Base-by-base conservation (phyloP, 805 yeast species). In the Yamadazyma sp. region DNA sequence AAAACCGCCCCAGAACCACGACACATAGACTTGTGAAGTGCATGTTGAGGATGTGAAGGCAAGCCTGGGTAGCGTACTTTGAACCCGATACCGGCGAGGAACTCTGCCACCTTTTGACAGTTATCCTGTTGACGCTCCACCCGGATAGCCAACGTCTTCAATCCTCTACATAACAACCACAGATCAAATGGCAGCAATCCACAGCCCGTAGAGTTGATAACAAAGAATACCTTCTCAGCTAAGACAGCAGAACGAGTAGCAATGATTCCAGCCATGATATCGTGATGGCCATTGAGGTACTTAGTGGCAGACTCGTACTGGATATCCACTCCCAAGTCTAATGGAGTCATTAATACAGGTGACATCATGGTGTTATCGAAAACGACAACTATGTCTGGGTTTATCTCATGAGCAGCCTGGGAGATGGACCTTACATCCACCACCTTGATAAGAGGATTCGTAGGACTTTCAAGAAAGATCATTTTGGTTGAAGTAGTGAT, bases 311-410 rank as follows among this genome's bases (percentile, higher is more conserved):
- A 81, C 59, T 90, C 98, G 59, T 90, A 91, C 40, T 86, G 95
- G 40, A 90, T 85, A 57, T 90, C 97, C 25, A 81, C 91, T 6
- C 93, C 95, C 48, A 84, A 75, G 49, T 85, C 87, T 47, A 90
- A 70, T 4, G 98, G 97, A 16, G 82, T 73, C 80, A 86, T 80
- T 53, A 82, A 71, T 44, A 90, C 62, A 9, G 97, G 97, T 19
- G 95, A 82, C 95, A 90, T 84, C 98, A 90, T 90, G 42, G 97
- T 91, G 70, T 91, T 90, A 64, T 90, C 97, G 45, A 90, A 90
- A 10, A 87, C 95, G 27, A 87, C 80, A 34, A 82, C 57, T 37
- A 84, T 72, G 25, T 80, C 73, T 12, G 95, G 88, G 54, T 73
- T 82, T 28, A 73, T 69, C 28, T 63, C 57, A 55, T 87, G 93